Base-by-base conservation (phyloP, 2,329 filamentous ascomycete species). In the Aspergillus arachidicola region DNA sequence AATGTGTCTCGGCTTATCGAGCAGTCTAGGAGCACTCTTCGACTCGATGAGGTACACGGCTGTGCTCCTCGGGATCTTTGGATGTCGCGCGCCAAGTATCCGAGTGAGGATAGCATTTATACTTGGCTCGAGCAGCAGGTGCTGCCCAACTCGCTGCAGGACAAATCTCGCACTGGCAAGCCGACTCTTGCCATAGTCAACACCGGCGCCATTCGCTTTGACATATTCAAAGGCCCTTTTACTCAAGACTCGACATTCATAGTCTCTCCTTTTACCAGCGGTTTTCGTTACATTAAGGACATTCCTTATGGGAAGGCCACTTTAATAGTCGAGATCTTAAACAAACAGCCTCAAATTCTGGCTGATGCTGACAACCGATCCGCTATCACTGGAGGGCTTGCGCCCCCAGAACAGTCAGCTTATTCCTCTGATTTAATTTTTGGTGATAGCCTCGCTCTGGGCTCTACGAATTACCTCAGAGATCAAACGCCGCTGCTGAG, bases 221-320 rank as follows among this genome's bases (percentile, higher is more conserved):
- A 99, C 76, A 91, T 99, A 65, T 96, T 97, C 83, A 88, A 94
- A 76, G 95, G 95, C 0, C 83, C 89, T 0, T 98, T 98, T 73
- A 98, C 95, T 0, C 87, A 88, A 45, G 95, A 99, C 75, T 90
- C 89, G 4, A 92, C 91, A 0, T 98, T 88, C 74, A 89, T 94
- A 45, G 85, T 98, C 32, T 96, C 91, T 10, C 95, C 95, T 0
- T 99, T 99, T 75, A 88, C 87, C 2, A 96, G 90, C 76, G 87
- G 86, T 1, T 91, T 97, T 76, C 83, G 85, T 30, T 93, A 89
- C 69, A 83, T 97, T 58, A 88, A 90, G 59, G 88, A 96, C 69
- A 91, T 99, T 5, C 92, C 94, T 0, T 96, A 93, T 74, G 80
- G 82, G 16, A 85, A 89, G 19, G 95, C 94, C 2, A 87, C 84